Evolutionary conservation across 495 filamentous ascomycete genomes (phyloP).

Genomic region (Aspergillus coremiiformis): DNA sequence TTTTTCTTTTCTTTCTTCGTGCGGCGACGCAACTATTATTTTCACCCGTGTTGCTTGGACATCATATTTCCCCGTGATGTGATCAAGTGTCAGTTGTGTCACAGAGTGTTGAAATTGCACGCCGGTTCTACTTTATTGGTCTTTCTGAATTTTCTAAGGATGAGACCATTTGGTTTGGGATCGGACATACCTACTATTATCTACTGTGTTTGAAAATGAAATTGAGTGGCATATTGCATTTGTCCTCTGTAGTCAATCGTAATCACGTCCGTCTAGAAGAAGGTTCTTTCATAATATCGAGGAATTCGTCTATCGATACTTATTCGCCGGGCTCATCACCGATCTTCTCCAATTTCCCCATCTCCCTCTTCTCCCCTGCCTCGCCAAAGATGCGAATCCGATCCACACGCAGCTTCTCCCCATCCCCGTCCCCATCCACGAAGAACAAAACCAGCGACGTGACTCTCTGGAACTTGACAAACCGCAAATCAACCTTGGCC

Average conservation of each 20-base stretch:
- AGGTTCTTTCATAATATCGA: not conserved
- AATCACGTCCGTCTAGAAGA: not conserved
- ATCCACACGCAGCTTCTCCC: slow-evolving; percentile 83
- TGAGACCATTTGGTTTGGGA: slow-evolving; percentile 47
- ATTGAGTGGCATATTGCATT: too few relatives aligned
- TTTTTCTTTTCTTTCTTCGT: slow-evolving; percentile 49
- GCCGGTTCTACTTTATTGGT: slow-evolving; percentile 47
- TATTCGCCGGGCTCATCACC: slow-evolving; percentile 67
- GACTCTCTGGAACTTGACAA: slow-evolving; percentile 96
- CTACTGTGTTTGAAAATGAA: too few relatives aligned
- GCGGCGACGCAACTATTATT: slow-evolving; percentile 50
- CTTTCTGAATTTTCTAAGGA: slow-evolving; percentile 36
- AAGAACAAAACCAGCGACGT: slow-evolving; percentile 82
- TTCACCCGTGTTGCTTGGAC: slow-evolving; percentile 26
- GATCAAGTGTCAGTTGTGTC: slow-evolving; percentile 54
- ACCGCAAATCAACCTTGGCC: slow-evolving; percentile 73
- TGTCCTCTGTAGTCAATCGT: slow-evolving; percentile 4
- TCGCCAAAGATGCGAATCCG: slow-evolving; percentile 82
- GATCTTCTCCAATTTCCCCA: slow-evolving; percentile 94
- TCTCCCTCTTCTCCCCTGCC: slow-evolving; percentile 82
- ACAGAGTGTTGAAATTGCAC: slow-evolving; percentile 57
- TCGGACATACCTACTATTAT: slow-evolving; percentile 32
- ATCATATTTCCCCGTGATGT: slow-evolving; percentile 42
- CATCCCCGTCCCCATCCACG: slow-evolving; percentile 75
- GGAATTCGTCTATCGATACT: not conserved